These are phyloP conservation scores for Penicillium chermesinum DNA, from an alignment of 495 filamentous ascomycete genomes.

Conservation along the genomic window DNA sequence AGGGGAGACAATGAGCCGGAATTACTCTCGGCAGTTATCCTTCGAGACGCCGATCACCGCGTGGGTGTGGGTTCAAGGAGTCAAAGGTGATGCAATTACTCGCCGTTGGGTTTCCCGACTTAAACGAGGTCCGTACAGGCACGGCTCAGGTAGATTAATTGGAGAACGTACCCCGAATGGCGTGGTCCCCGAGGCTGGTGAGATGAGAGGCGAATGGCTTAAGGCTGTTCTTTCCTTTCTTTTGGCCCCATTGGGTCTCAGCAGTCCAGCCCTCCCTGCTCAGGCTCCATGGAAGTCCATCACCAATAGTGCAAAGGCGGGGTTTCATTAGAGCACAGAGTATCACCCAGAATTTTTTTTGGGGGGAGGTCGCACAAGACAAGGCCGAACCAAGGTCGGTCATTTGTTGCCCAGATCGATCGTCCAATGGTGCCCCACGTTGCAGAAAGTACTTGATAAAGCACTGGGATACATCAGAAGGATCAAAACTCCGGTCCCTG, in stretches of 20 bases:
- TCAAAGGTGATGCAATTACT: neutral
- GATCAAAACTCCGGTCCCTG: neutral
- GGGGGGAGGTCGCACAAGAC: too few species aligned
- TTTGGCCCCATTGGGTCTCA: too few species aligned
- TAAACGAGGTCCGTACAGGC: neutral
- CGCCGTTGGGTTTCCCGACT: neutral
- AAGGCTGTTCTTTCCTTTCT: too few species aligned
- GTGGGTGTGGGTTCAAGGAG: neutral
- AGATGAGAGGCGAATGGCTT: too few species aligned
- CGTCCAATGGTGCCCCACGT: neutral
- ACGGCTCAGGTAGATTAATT: neutral
- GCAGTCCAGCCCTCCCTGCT: neutral
- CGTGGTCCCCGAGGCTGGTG: too few species aligned
- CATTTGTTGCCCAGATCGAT: neutral
- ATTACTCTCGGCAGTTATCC: neutral
- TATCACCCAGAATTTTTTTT: too few species aligned
- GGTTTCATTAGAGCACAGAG: neutral
- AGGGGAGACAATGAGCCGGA: neutral
- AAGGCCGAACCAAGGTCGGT: neutral
- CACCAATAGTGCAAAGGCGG: neutral
- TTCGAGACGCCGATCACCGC: neutral
- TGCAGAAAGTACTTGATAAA: neutral
- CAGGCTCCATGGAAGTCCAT: neutral
- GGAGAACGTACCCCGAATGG: too few species aligned
- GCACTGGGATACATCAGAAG: neutral